Evolutionary conservation across 2,329 filamentous ascomycete species (phyloP).

Genomic region (Colletotrichum filicis): DNA sequence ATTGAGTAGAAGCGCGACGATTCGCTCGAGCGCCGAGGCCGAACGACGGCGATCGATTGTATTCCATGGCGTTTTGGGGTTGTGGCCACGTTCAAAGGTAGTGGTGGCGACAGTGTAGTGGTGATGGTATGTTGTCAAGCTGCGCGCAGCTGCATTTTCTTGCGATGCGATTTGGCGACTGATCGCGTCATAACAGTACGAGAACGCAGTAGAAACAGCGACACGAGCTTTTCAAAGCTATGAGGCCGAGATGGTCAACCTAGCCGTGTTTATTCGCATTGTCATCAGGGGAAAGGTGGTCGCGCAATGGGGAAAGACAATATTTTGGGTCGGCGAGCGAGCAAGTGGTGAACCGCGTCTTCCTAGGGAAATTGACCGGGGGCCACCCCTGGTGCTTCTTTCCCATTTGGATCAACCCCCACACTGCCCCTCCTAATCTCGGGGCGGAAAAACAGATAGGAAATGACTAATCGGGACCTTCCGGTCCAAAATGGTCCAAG

Average conservation of each 20-base stretch:
- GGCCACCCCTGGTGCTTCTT: conserved; percentile 18
- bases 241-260: not conserved
- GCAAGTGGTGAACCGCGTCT: conserved; percentile 30
- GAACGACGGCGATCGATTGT: conserved; percentile 35
- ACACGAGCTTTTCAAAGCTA: not conserved
- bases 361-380: conserved; percentile 18
- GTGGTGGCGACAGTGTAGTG: not conserved
- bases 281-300: conserved; percentile 23
- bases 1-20: conserved; percentile 38
- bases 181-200: conserved; percentile 32
- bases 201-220: not conserved
- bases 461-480: conserved; percentile 19
- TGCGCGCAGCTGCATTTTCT: conserved; percentile 29
- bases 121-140: conserved; percentile 15
- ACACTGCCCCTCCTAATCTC: conserved; percentile 27
- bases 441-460: conserved; percentile 21
- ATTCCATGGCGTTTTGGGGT: conserved; percentile 38
- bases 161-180: conserved; percentile 15
- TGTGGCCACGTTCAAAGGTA: conserved; percentile 16
- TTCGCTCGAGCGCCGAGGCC: conserved; percentile 38
- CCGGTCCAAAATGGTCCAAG: not conserved
- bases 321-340: conserved; percentile 25
- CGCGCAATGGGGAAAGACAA: conserved; percentile 25
- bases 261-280: conserved; percentile 11
- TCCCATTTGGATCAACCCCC: conserved; percentile 21